Percentiles rank a stretch among this genome's conserved stretches.
phyloP scores from a whole-genome alignment of 1,284 basidiomycete genomes.

The Mycena citricolor region DNA sequence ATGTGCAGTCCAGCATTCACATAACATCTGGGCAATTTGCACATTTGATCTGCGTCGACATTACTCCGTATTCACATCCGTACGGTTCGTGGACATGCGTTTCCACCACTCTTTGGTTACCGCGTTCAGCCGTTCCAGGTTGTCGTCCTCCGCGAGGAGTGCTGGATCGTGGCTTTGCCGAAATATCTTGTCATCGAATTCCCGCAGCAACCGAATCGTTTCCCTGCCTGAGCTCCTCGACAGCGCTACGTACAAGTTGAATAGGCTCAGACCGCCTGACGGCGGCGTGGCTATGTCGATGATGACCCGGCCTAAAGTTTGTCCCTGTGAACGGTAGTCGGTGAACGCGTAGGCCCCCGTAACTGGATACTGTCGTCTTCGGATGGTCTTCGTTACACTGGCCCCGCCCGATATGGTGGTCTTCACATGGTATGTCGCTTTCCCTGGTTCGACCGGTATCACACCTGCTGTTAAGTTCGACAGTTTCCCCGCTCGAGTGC shows the following conservation, averaged over 20 bases:
- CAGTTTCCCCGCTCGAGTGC: conserved; percentile 26
- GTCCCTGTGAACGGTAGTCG: conserved; percentile 35
- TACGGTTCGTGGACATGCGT: too few relatives aligned
- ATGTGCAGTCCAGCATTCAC: too few relatives aligned
- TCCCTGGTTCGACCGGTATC: conserved; percentile 28
- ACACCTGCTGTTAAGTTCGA: conserved; percentile 28
- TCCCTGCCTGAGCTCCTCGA: not conserved
- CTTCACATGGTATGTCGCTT: conserved; percentile 20
- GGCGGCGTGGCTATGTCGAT: conserved; percentile 33
- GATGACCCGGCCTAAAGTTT: conserved; percentile 30
- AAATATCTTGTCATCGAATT: not conserved
- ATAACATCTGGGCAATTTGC: too few relatives aligned
- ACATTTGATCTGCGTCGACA: too few relatives aligned
- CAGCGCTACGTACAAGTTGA: conserved; percentile 2
- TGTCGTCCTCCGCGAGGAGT: not conserved
- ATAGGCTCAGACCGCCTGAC: conserved; percentile 16
- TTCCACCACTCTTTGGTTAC: too few relatives aligned
- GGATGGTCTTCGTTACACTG: too few relatives aligned
- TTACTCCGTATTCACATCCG: too few relatives aligned
- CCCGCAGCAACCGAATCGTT: not conserved
- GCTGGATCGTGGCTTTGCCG: not conserved
- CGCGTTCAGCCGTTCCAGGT: not conserved
- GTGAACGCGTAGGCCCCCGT: conserved; percentile 34
- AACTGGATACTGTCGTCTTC: conserved; percentile 26
- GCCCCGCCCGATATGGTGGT: not conserved